Conservation (phyloP, 2,329 filamentous ascomycete genomes). For the Aspergillus sp. region DNA sequence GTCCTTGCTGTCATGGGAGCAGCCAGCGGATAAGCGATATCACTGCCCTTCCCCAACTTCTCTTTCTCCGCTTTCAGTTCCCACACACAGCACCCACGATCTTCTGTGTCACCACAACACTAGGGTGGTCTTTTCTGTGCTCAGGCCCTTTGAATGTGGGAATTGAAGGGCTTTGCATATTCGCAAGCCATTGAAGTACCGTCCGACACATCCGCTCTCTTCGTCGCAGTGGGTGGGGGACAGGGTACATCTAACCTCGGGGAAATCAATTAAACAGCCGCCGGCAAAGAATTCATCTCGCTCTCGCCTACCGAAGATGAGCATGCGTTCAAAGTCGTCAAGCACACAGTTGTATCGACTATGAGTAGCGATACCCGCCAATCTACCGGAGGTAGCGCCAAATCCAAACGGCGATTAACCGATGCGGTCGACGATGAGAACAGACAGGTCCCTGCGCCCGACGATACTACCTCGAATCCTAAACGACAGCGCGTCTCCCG, state of each 20-base stretch:
- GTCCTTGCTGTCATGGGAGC: not conserved
- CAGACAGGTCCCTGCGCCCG: constrained; percentile 24
- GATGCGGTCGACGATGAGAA: constrained; percentile 30
- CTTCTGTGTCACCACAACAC: not conserved
- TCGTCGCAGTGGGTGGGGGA: constrained; percentile 10
- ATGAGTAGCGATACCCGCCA: constrained; percentile 36
- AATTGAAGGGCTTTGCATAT: not conserved
- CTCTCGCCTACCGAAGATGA: constrained; percentile 24
- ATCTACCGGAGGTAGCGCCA: constrained; percentile 28
- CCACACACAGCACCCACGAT: constrained; percentile 5
- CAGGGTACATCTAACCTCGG: not conserved
- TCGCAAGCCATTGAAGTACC: not conserved
- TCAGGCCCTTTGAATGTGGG: not conserved
- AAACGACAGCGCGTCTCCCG: constrained; percentile 67
- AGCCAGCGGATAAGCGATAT: constrained; percentile 18
- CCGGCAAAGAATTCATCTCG: constrained; percentile 33
- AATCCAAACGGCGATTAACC: constrained; percentile 31
- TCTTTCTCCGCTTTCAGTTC: constrained; percentile 20
- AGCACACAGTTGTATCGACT: constrained; percentile 28
- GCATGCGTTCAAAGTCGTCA: constrained; percentile 27
- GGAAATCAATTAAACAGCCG: constrained; percentile 13
- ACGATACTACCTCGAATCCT: constrained; percentile 33
- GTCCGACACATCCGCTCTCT: not conserved
- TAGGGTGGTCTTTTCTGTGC: not conserved
- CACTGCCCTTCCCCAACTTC: constrained; percentile 17